phyloP scores from a whole-genome alignment of 2,329 filamentous ascomycete genomes.

The Massarina eburnea region DNA sequence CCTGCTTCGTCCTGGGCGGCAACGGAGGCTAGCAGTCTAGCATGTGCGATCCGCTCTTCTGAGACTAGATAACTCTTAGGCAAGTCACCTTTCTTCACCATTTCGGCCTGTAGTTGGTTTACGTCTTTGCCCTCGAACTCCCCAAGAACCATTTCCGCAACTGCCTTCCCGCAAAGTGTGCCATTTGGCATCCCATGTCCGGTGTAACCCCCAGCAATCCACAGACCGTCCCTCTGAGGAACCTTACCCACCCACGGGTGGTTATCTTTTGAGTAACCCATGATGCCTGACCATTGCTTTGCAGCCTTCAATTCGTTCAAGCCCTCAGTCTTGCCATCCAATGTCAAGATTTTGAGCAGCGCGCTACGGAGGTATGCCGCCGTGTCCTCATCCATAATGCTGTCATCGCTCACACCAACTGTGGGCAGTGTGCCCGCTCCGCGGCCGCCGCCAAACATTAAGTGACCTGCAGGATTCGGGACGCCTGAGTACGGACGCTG shows the following conservation, averaged over 20 bases:
- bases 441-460: slow-evolving; percentile 73
- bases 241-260: slow-evolving; percentile 71
- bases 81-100: slow-evolving; percentile 39
- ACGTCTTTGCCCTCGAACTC: slow-evolving; percentile 39
- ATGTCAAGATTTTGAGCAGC: slow-evolving; percentile 40
- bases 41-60: slow-evolving; percentile 36
- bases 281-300: slow-evolving; percentile 73
- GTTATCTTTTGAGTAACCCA: slow-evolving; percentile 71
- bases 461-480: slow-evolving; percentile 52
- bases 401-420: slow-evolving; percentile 63
- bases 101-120: slow-evolving; percentile 23
- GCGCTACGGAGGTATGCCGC: slow-evolving; percentile 57
- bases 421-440: slow-evolving; percentile 51
- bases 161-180: slow-evolving; percentile 65
- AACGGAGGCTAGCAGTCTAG: slow-evolving; percentile 36
- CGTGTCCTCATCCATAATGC: slow-evolving; percentile 57
- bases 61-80: slow-evolving; percentile 43
- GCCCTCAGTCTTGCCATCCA: slow-evolving; percentile 39
- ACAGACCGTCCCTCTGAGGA: slow-evolving; percentile 61
- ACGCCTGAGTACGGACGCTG: slow-evolving; percentile 60
- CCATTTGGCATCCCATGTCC: slow-evolving; percentile 78
- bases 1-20: slow-evolving; percentile 34
- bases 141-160: slow-evolving; percentile 61
- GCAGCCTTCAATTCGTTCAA: slow-evolving; percentile 50
- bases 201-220: slow-evolving; percentile 67